These are phyloP conservation scores for Lactarius hengduanensis DNA, from an alignment of 768 basidiomycete species.

Conservation along the genomic window DNA sequence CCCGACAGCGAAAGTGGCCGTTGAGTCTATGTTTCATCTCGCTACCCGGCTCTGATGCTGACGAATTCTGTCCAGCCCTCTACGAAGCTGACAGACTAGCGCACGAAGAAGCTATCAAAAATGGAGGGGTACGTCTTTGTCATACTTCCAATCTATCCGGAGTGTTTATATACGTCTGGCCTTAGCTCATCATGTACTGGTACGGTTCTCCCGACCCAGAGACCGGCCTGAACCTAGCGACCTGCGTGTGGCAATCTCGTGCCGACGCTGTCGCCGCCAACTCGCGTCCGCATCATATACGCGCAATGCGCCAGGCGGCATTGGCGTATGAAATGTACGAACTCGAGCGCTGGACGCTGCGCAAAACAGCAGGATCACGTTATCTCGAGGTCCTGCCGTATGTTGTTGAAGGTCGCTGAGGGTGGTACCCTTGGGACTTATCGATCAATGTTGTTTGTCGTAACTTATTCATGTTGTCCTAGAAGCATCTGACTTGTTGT, in stretches of 20 bases:
- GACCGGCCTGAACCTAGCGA: slow-evolving; percentile 87
- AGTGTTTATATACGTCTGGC: slow-evolving; percentile 13
- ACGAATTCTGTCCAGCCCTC: slow-evolving; percentile 50
- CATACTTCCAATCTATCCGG: slow-evolving; percentile 1
- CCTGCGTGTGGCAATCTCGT: slow-evolving; percentile 94
- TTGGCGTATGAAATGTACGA: slow-evolving; percentile 75
- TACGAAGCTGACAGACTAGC: slow-evolving; percentile 86
- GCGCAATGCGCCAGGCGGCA: slow-evolving; percentile 79
- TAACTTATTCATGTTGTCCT: background rate
- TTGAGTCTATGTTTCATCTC: slow-evolving; percentile 34
- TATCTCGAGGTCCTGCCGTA: slow-evolving; percentile 61
- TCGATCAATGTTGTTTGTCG: background rate
- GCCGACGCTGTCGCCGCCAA: slow-evolving; percentile 80
- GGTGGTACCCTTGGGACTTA: slow-evolving; percentile 48
- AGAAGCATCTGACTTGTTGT: background rate
- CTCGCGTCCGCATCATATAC: slow-evolving; percentile 73
- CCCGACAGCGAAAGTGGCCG: slow-evolving; percentile 65
- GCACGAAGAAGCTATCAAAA: slow-evolving; percentile 89
- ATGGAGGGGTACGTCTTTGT: slow-evolving; percentile 65
- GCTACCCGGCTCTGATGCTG: background rate
- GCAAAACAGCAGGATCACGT: slow-evolving; percentile 60
- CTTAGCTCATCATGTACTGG: slow-evolving; percentile 87
- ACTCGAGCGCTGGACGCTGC: slow-evolving; percentile 71
- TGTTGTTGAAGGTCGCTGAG: slow-evolving; percentile 57
- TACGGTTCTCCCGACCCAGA: slow-evolving; percentile 77